Evolutionary conservation across 306 rosid species (phyloP), one percentile per base, ranked within the genome.

Genomic region (Dicorynia guianensis): DNA sequence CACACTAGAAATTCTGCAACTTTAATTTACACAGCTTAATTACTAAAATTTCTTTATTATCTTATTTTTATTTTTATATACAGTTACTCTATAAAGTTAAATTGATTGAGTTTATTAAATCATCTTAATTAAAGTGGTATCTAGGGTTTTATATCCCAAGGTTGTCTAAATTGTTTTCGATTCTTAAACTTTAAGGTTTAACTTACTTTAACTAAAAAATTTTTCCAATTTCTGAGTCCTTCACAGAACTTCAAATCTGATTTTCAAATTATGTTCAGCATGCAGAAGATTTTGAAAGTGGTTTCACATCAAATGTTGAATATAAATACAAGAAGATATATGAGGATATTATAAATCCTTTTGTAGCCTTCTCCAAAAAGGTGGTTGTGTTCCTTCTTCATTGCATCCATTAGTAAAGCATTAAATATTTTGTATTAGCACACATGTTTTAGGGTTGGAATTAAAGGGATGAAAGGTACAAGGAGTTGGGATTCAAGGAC

Each of bases 341-440:
- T 1, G 99, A 95, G 85, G 99, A 95, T 53, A 97, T 92, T 68
- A 95, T 92, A 79, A 95, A 92, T 87, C 99, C 97, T 70, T 92
- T 95, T 86, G 99, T 97, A 44, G 99, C 99, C 69, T 95, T 95
- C 95, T 92, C 99, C 0, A 95, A 85, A 86, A 95, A 92, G 97
- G 99, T 95, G 66, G 59, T 15, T 55, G 34, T 52, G 10, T 54
- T 66, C 54, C n/a, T n/a, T n/a, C n/a, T n/a, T n/a, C n/a, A 38
- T 59, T 19, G 68, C 61, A 13, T 83, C 57, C 34, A 71, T 63
- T 62, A 55, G 43, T 18, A 69, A 71, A 48, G 18, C 63, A 33
- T 33, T 36, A n/a, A 11, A 50, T 58, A 52, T 76, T 20, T 74
- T 20, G 15, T 63, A 39, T 76, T 47, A 30, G 33, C 54, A n/a